Percentiles rank a stretch among this genome's conserved stretches.
These are phyloP conservation scores for Cornus kousa DNA, from an alignment of 148 eudicot species.

Conservation along the genomic window DNA sequence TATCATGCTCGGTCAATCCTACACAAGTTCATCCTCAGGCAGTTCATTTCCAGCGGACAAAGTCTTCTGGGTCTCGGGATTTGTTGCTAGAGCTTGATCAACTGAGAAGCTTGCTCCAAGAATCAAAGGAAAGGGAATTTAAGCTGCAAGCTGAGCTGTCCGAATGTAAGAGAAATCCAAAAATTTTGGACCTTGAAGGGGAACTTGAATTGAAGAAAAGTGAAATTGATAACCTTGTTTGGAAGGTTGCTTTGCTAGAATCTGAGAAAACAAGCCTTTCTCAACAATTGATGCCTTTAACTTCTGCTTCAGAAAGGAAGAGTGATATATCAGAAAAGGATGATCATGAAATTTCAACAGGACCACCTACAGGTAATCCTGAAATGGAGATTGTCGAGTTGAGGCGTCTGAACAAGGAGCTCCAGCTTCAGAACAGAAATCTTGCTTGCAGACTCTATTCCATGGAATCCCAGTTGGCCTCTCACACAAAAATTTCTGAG, in stretches of 20 bases:
- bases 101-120: slow-evolving; percentile 58
- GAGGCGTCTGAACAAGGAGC: slow-evolving; percentile 71
- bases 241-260: slow-evolving; percentile 45
- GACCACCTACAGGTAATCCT: slow-evolving; percentile 17
- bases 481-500: slow-evolving; percentile 46
- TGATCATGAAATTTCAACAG: slow-evolving; percentile 4
- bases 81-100: slow-evolving; percentile 72
- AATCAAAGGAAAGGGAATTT: slow-evolving; percentile 67
- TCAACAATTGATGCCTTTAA: slow-evolving; percentile 29
- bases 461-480: slow-evolving; percentile 53
- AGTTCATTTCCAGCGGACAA: slow-evolving; percentile 14
- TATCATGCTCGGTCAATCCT: slow-evolving; percentile 46
- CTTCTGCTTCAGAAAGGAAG: slow-evolving; percentile 21
- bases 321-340: slow-evolving; percentile 23
- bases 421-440: slow-evolving; percentile 71
- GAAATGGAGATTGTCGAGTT: slow-evolving; percentile 73
- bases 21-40: slow-evolving; percentile 55
- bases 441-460: slow-evolving; percentile 60
- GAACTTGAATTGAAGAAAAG: slow-evolving; percentile 45
- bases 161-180: slow-evolving; percentile 38
- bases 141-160: slow-evolving; percentile 59
- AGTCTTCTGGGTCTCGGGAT: slow-evolving; percentile 45
- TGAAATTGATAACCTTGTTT: slow-evolving; percentile 44
- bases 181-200: slow-evolving; percentile 45
- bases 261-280: slow-evolving; percentile 36